Percentiles rank a stretch among this genome's conserved stretches.
Conservation (phyloP, 768 basidiomycete species). For the Hypholoma sublateritium region DNA sequence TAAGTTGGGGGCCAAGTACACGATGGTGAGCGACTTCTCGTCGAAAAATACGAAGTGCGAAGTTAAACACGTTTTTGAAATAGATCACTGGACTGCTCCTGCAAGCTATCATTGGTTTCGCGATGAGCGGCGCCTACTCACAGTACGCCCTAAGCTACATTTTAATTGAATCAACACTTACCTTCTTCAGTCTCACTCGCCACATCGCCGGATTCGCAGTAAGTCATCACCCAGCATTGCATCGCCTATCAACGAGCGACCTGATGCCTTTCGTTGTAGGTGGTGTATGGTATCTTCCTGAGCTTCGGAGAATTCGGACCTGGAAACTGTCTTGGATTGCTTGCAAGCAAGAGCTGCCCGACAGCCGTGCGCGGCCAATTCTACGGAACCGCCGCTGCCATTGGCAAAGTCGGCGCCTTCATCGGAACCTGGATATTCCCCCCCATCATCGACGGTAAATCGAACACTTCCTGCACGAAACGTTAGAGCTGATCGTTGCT, state of each 20-base stretch:
- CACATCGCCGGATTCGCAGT: conserved; percentile 79
- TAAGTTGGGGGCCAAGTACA: conserved; percentile 70
- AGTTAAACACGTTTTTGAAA: neutral
- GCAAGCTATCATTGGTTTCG: conserved; percentile 80
- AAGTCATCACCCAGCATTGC: conserved; percentile 17
- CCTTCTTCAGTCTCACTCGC: conserved; percentile 43
- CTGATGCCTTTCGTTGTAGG: conserved; percentile 31
- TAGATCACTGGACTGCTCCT: conserved; percentile 66
- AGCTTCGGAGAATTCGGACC: conserved; percentile 88
- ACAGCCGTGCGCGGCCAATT: conserved; percentile 86
- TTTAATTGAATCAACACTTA: neutral
- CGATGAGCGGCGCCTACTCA: conserved; percentile 83
- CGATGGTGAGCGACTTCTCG: conserved; percentile 50
- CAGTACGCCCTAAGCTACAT: conserved; percentile 30
- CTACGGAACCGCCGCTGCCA: conserved; percentile 83
- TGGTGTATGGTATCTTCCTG: conserved; percentile 90
- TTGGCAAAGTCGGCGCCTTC: conserved; percentile 86
- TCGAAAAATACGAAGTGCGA: no score
- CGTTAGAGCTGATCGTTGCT: conserved; percentile 5
- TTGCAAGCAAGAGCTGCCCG: conserved; percentile 83
- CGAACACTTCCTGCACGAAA: neutral
- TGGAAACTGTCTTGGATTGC: conserved; percentile 82
- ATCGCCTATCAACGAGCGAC: neutral
- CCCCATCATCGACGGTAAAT: conserved; percentile 57
- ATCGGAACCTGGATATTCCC: conserved; percentile 79